A percentile compares a stretch with the other conserved stretches of the same genome.
These are phyloP conservation scores for Clonostachys sp. DNA, from an alignment of 2,329 filamentous ascomycete species.

Conservation along the genomic window DNA sequence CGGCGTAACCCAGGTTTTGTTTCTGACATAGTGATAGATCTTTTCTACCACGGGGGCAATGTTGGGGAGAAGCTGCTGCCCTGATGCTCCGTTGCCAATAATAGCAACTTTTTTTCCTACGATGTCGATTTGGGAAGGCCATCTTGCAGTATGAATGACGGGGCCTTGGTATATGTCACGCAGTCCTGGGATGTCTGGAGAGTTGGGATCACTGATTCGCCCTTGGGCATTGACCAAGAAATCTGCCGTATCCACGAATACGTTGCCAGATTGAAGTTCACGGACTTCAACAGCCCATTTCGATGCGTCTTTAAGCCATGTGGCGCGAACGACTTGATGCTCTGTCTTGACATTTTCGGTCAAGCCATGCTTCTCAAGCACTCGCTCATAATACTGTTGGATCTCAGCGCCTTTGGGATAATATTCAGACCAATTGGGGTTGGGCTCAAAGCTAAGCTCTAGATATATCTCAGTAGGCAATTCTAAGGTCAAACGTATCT, in stretches of 20 bases:
- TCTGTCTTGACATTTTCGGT: neutral
- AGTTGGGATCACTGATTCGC: neutral
- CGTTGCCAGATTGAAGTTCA: neutral
- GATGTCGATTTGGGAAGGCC: constrained; percentile 46
- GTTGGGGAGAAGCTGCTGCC: constrained; percentile 51
- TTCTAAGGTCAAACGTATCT: neutral
- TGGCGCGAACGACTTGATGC: neutral
- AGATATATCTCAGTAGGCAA: neutral
- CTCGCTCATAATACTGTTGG: neutral
- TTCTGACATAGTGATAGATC: constrained; percentile 62
- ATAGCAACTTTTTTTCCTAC: constrained; percentile 47
- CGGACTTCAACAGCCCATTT: neutral
- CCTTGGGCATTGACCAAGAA: neutral
- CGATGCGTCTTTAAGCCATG: neutral
- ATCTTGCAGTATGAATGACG: constrained; percentile 57
- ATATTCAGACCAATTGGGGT: neutral
- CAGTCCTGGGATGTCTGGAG: neutral
- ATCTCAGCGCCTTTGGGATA: neutral
- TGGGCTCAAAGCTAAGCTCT: neutral
- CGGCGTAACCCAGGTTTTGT: constrained; percentile 63
- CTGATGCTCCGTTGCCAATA: constrained; percentile 60
- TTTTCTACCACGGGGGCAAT: constrained; percentile 41
- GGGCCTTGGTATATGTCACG: constrained; percentile 38
- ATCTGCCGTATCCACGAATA: neutral
- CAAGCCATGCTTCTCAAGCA: neutral